Percentiles rank a stretch among this genome's conserved stretches.
Evolutionary conservation across 176 grass and related monocot genomes (phyloP).

Genomic region (Coix lacrymajobi): DNA sequence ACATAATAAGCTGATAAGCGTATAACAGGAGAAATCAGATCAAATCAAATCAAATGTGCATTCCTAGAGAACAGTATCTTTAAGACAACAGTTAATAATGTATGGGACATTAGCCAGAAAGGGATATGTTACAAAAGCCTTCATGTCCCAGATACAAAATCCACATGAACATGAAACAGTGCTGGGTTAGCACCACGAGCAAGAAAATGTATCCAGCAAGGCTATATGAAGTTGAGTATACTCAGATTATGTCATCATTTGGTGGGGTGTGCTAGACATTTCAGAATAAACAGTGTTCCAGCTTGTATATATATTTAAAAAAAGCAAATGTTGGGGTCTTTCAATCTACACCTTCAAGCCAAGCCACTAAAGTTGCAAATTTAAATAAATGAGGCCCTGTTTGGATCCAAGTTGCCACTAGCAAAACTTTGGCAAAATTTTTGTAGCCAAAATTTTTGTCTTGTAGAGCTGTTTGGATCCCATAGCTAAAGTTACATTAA

Average conservation of each 20-base stretch:
- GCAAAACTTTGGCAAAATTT: too few species aligned
- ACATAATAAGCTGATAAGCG: not conserved
- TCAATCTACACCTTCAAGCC: not conserved
- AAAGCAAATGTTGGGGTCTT: not conserved
- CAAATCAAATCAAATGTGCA: not conserved
- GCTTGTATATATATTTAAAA: not conserved
- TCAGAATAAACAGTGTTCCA: not conserved
- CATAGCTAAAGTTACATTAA: too few species aligned
- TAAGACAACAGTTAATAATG: not conserved
- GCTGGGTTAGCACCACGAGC: not conserved
- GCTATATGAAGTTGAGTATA: not conserved
- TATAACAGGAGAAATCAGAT: not conserved
- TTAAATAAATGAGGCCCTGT: too few species aligned
- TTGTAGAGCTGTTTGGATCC: too few species aligned
- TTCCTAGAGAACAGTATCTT: not conserved
- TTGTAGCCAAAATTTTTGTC: too few species aligned
- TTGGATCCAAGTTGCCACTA: too few species aligned
- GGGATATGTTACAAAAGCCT: not conserved
- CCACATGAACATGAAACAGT: not conserved
- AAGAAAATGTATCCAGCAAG: not conserved
- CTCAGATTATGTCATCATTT: not conserved
- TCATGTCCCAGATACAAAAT: slow-evolving; percentile 8
- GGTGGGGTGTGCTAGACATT: not conserved
- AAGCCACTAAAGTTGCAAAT: not conserved
- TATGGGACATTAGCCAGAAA: not conserved